Evolutionary conservation across 345 rosid species (phyloP).

Genomic region (Acer saccharum): DNA sequence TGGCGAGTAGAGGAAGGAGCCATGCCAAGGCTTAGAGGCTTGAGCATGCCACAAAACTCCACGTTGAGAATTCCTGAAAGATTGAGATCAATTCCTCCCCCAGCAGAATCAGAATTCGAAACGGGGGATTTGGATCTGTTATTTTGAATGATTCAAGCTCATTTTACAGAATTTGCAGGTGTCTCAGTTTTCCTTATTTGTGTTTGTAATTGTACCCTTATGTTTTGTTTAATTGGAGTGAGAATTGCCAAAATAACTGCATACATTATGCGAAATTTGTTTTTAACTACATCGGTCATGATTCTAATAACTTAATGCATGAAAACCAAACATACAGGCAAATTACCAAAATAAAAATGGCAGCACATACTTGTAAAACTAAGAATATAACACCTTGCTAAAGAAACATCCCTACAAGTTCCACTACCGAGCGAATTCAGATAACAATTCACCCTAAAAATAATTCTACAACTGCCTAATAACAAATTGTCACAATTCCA

Average conservation of each 20-base stretch:
- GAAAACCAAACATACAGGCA: too few relatives aligned
- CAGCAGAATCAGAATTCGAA: too few relatives aligned
- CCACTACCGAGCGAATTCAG: not conserved
- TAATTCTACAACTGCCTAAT: not conserved
- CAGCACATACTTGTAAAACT: not conserved
- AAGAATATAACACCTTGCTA: not conserved
- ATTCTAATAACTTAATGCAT: too few relatives aligned
- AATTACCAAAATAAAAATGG: not conserved
- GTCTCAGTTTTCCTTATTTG: too few relatives aligned
- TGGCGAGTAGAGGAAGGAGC: not conserved
- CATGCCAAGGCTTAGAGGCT: not conserved
- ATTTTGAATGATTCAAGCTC: too few relatives aligned
- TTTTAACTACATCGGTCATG: not conserved
- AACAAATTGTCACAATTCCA: constrained; percentile 26
- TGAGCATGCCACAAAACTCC: not conserved
- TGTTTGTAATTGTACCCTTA: too few relatives aligned
- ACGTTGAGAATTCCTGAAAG: not conserved
- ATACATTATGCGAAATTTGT: too few relatives aligned
- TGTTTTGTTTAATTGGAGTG: too few relatives aligned
- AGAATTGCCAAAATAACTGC: too few relatives aligned
- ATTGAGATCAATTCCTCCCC: not conserved
- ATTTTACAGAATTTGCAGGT: too few relatives aligned
- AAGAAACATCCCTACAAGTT: not conserved
- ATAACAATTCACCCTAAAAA: not conserved
- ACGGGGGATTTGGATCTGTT: too few relatives aligned